Evolutionary conservation across 1,284 basidiomycete genomes (phyloP), one percentile per base, ranked within the genome.

Genomic region (Salmacisia buchloeana): DNA sequence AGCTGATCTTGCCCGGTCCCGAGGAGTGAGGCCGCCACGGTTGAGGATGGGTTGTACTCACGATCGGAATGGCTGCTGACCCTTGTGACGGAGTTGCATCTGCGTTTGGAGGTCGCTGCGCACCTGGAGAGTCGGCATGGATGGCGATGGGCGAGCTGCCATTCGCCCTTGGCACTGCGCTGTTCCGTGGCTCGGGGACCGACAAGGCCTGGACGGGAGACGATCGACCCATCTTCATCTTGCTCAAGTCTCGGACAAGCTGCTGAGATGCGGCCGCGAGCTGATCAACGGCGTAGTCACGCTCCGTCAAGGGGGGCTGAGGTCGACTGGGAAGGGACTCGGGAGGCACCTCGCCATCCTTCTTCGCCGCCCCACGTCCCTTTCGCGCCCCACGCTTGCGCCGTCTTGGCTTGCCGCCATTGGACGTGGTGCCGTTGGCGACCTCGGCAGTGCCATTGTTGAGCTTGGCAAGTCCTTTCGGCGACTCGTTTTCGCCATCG

Each of bases 251-350:
- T 9, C 49, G 25, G n/a, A 31, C 49, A 29, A 54, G 49, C 27
- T 54, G 49, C 15, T 54, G 49, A n/a, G 49, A 54, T 7, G 49
- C 49, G 21, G 49, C 49, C 15, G 49, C 49, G 15, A 54, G 49
- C 49, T 54, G 49, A 33, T 54, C 27, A 31, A 54, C 34, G 13
- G 21, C 49, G 9, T 18, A n/a, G 49, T 54, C 49, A 3, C 23
- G 31, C 9, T 54, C 49, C 25, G 49, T 33, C 27, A 38, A 10
- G n/a, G 15, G 9, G 35, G 35, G 35, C 35, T 38, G 35, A 7
- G 7, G 35, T 38, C n/a, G 35, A 13, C 45, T 25, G 5, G 18
- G 23, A n/a, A 23, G 21, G 23, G 45, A 18, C 13, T 49, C 45
- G 10, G 45, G 13, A 27, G 45, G 21, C 2, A n/a, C 18, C 3